Conservation (phyloP, 2,329 filamentous ascomycete genomes). For the Clonostachys rosea region DNA sequence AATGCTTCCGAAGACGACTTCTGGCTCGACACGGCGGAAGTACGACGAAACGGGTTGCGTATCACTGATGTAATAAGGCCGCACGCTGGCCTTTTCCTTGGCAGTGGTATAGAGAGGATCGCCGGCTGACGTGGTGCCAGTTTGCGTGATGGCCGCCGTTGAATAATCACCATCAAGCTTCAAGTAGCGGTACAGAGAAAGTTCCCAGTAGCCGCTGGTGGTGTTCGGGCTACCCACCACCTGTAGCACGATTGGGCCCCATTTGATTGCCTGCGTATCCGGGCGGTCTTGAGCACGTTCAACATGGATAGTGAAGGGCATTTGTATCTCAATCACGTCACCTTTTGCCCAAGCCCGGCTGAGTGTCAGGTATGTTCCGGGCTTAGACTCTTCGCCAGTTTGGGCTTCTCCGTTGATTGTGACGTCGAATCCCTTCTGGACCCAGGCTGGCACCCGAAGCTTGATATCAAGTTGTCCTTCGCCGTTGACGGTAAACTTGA, state of each 20-base stretch:
- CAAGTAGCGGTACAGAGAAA: slow-evolving; percentile 20
- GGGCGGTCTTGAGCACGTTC: slow-evolving; percentile 22
- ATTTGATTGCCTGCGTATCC: slow-evolving; percentile 21
- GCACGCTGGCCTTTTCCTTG: slow-evolving; percentile 8
- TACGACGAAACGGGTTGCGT: slow-evolving; percentile 18
- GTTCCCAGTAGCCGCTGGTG: slow-evolving; percentile 12
- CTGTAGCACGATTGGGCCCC: slow-evolving; percentile 21
- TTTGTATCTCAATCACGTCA: slow-evolving; percentile 18
- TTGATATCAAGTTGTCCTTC: slow-evolving; percentile 19
- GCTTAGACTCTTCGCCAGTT: slow-evolving; percentile 3
- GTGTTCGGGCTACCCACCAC: slow-evolving; percentile 14
- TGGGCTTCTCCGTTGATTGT: slow-evolving; percentile 16
- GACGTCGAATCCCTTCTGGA: slow-evolving; percentile 15
- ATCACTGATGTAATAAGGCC: slow-evolving; percentile 22
- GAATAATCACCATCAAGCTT: slow-evolving; percentile 21
- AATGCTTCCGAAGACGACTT: slow-evolving; percentile 16
- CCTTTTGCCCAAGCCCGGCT: slow-evolving; percentile 17
- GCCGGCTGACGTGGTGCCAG: slow-evolving; percentile 9
- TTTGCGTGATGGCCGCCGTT: slow-evolving; percentile 11
- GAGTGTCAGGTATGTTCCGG: slow-evolving; percentile 19
- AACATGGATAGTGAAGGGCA: slow-evolving; percentile 20
- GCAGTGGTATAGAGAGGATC: slow-evolving; percentile 15
- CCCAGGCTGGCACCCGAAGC: slow-evolving; percentile 19
- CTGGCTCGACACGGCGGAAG: slow-evolving; percentile 19
- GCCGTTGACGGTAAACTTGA: slow-evolving; percentile 17